Conservation (phyloP, 257 asterid species). For the Fraxinus anomala region DNA sequence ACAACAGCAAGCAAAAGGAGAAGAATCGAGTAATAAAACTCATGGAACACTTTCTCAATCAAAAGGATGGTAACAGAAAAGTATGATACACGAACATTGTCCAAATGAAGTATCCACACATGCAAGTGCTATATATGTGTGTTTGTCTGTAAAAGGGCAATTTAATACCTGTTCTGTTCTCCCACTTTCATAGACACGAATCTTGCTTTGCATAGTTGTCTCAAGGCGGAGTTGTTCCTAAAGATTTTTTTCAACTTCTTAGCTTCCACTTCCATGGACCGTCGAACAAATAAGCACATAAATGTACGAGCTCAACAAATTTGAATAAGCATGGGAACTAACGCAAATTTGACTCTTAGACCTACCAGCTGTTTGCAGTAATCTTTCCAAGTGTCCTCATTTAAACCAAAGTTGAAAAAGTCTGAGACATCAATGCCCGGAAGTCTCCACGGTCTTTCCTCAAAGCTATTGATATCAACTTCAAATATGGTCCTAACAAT, state of each 20-base stretch:
- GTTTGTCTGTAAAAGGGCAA: no score
- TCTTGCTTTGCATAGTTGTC: conserved; percentile 91
- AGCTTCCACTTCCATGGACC: conserved; percentile 27
- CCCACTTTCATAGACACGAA: conserved; percentile 93
- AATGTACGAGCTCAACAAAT: not conserved
- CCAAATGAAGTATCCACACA: not conserved
- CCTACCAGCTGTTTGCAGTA: conserved; percentile 95
- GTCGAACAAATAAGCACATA: conserved; percentile 4
- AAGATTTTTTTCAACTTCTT: conserved; percentile 27
- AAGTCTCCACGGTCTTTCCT: conserved; percentile 95
- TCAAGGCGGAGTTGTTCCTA: conserved; percentile 95
- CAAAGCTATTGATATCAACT: conserved; percentile 94
- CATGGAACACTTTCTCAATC: not conserved
- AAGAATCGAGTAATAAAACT: conserved; percentile 4
- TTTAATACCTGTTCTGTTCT: conserved; percentile 74
- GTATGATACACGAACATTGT: conserved; percentile 7
- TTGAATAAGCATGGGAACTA: not conserved
- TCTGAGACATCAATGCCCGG: conserved; percentile 75
- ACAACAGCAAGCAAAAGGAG: conserved; percentile 26
- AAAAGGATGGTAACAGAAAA: not conserved
- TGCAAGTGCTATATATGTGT: no score
- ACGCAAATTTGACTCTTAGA: conserved; percentile 17
- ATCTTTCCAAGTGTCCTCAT: conserved; percentile 94
- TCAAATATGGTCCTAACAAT: conserved; percentile 92
- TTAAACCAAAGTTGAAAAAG: conserved; percentile 89